A percentile compares a stretch with the other conserved stretches of the same genome.
Conservation (phyloP, 2,329 filamentous ascomycete genomes). For the Elsinoe batatas region DNA sequence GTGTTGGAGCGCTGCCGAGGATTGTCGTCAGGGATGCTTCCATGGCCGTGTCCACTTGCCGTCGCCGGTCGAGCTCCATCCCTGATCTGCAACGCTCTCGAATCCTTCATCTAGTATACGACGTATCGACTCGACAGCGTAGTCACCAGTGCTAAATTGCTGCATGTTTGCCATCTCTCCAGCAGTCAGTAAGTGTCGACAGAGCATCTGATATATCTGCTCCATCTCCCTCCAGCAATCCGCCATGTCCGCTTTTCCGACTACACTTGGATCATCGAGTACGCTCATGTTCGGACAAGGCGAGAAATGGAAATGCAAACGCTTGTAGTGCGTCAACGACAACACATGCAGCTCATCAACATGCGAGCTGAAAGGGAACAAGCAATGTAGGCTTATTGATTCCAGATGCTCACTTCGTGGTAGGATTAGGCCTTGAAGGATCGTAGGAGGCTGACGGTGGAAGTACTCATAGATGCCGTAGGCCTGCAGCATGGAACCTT, state of each 20-base stretch:
- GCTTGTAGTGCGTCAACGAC: not conserved
- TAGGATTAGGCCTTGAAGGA: conserved; percentile 43
- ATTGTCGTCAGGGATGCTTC: too few relatives aligned
- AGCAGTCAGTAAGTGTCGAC: not conserved
- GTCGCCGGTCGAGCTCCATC: not conserved
- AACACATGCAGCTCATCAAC: conserved; percentile 30
- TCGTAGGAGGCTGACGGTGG: conserved; percentile 51
- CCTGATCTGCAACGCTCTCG: not conserved
- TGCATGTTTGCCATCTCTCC: not conserved
- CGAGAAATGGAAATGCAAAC: conserved; percentile 33
- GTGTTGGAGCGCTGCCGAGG: too few relatives aligned
- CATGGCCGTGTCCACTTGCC: not conserved
- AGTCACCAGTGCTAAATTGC: conserved; percentile 10
- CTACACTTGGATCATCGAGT: conserved; percentile 27
- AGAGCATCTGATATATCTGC: conserved; percentile 11
- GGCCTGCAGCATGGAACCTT: conserved; percentile 62
- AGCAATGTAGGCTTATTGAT: conserved; percentile 45
- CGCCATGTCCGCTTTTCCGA: conserved; percentile 33
- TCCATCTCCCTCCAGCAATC: conserved; percentile 31
- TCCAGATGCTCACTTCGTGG: conserved; percentile 13
- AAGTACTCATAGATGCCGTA: conserved; percentile 66
- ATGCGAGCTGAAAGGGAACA: conserved; percentile 58
- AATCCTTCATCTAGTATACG: not conserved
- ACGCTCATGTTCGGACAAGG: conserved; percentile 32
- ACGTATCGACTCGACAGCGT: conserved; percentile 7